Evolutionary conservation across 768 basidiomycete genomes (phyloP).

Genomic region (Suillus clintonianus): DNA sequence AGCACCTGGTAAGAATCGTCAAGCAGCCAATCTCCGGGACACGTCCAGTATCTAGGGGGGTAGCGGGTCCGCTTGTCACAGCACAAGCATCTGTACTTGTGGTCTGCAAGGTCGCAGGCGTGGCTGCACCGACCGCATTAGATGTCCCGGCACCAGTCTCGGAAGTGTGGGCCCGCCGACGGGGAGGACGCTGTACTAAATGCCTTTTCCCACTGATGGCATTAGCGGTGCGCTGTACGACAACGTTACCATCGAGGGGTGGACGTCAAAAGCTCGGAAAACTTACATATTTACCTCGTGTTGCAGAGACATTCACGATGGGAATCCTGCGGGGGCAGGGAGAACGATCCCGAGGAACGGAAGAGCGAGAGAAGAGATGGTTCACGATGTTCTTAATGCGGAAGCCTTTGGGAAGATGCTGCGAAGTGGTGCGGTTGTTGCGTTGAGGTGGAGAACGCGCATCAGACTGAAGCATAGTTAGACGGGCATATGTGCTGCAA

Average conservation of each 20-base stretch:
- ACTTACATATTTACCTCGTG: background rate
- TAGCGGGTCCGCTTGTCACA: too few species aligned
- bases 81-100: too few species aligned
- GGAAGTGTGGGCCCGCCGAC: background rate
- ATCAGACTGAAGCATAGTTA: background rate
- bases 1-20: too few species aligned
- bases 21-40: too few species aligned
- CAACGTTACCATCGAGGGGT: background rate
- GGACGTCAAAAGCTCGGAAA: background rate
- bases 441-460: background rate
- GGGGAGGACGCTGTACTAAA: background rate
- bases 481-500: background rate
- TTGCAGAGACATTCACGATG: background rate
- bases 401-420: background rate
- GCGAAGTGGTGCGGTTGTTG: background rate
- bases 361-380: background rate
- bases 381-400: background rate
- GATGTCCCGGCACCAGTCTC: too few species aligned
- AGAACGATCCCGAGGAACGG: background rate
- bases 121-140: too few species aligned
- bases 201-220: background rate
- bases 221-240: background rate
- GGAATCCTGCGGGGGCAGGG: background rate
- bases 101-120: too few species aligned
- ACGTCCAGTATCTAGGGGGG: too few species aligned